These are phyloP conservation scores for Pichia sp. DNA, from an alignment of 1,139 yeast species.

Conservation along the genomic window DNA sequence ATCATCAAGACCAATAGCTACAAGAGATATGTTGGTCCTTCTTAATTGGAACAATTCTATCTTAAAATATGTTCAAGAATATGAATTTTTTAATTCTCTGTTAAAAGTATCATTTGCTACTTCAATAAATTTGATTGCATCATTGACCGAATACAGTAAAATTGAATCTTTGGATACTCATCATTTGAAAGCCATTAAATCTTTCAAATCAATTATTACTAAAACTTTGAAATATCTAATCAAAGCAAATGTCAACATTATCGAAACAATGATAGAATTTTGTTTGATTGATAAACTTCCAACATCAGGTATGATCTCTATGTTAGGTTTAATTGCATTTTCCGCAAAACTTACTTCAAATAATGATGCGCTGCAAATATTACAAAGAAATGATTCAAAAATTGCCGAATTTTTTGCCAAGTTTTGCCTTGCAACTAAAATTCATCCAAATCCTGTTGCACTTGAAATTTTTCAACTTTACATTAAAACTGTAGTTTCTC, in stretches of 20 bases:
- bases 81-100: slow-evolving; percentile 12
- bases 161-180: slow-evolving; percentile 32
- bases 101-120: slow-evolving; percentile 14
- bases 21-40: slow-evolving; percentile 48
- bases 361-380: slow-evolving; percentile 6
- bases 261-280: slow-evolving; percentile 8
- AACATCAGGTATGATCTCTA: slow-evolving; percentile 19
- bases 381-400: slow-evolving; percentile 11
- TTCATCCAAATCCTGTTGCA: slow-evolving; percentile 30
- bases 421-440: slow-evolving; percentile 42
- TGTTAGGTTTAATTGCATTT: slow-evolving; percentile 21
- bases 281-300: slow-evolving; percentile 17
- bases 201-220: slow-evolving; percentile 36
- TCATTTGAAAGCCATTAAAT: slow-evolving; percentile 40
- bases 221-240: slow-evolving; percentile 23
- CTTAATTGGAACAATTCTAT: slow-evolving; percentile 47
- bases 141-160: slow-evolving; percentile 8
- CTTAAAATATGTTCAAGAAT: slow-evolving; percentile 11
- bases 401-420: slow-evolving; percentile 25
- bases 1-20: slow-evolving; percentile 38
- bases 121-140: slow-evolving; percentile 15
- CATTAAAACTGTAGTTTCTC: slow-evolving; percentile 36
- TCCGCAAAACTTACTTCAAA: slow-evolving; percentile 3
- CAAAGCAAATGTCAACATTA: slow-evolving; percentile 6
- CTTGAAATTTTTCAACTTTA: slow-evolving; percentile 34